Base-by-base conservation (phyloP, 148 eudicot genomes). In the Camellia sinensis region DNA sequence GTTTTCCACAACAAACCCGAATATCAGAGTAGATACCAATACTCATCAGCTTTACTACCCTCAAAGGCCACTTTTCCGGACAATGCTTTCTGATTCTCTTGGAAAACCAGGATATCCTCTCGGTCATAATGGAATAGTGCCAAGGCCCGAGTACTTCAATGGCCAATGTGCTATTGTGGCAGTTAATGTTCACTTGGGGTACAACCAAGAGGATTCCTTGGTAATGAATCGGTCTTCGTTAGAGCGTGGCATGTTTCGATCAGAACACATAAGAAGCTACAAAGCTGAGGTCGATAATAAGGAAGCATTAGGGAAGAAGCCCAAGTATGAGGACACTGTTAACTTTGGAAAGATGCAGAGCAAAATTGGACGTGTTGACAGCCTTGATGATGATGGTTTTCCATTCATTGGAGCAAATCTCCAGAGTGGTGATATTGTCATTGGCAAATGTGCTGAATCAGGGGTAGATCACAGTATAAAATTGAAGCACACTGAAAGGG, bases 121-220 rank as follows among this genome's bases (percentile, higher is more conserved):
- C 9, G 86, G 84, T 75, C 87, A 80, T 9, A 84, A 75, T 52
- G 88, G 87, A 40, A 84, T 84, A 77, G 70, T 88, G 59, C 90
- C 95, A 11, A 89, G 84, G 77, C 90, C 93, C 1, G 97, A 94
- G 60, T 92, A 81, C 59, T 92, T 82, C 78, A 94, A 94, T 70
- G 95, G 98, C 0, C 98, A 94, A 83, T 92, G 90, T 89, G 97
- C 92, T 52, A 94, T 94, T 77, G 95, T 94, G 84, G 98, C 98
- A 1, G 97, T 94, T 12, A 94, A 94, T 78, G 95, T 90, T 57
- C 98, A 94, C 78, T 89, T 91, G 46, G 98, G 98, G 8, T 94
- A 91, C 69, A 94, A 94, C 80, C 98, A 94, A 82, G 98, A 94
- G 82, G 98, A 94, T 81, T 94, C 98, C 0, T 48, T 92, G 73